A percentile compares a stretch with the other conserved stretches of the same genome.
Conservation (phyloP, 1,139 yeast genomes). For the Hemisphaericaspora lyxosophila region DNA sequence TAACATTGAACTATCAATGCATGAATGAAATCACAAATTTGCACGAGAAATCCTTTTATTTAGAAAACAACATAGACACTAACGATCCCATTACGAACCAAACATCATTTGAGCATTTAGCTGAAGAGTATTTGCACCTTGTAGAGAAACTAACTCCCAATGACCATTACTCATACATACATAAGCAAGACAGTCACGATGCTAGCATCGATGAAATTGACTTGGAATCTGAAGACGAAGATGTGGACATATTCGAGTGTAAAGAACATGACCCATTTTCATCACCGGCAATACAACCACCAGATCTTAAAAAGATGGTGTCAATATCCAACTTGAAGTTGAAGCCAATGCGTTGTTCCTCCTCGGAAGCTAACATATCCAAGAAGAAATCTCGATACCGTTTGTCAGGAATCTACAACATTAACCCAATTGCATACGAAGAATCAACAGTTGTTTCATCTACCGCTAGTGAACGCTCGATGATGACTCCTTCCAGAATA, state of each 20-base stretch:
- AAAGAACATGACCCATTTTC: slow-evolving; percentile 2
- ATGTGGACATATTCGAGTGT: neutral
- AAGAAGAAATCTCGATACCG: slow-evolving; percentile 45
- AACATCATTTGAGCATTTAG: slow-evolving; percentile 50
- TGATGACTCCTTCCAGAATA: slow-evolving; percentile 1
- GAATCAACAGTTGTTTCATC: slow-evolving; percentile 11
- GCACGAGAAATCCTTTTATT: slow-evolving; percentile 31
- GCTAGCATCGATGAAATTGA: slow-evolving; percentile 1
- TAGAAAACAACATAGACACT: slow-evolving; percentile 33
- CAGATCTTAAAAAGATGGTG: slow-evolving; percentile 21
- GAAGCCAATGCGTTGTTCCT: slow-evolving; percentile 42
- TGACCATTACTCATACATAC: slow-evolving; percentile 4
- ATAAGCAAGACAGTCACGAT: neutral
- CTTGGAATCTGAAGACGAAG: slow-evolving; percentile 4
- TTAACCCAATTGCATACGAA: slow-evolving; percentile 34
- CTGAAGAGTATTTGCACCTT: slow-evolving; percentile 46
- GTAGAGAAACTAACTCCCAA: slow-evolving; percentile 15
- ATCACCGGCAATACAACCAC: slow-evolving; percentile 11
- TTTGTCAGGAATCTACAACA: slow-evolving; percentile 38
- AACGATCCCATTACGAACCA: slow-evolving; percentile 41
- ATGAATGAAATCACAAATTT: slow-evolving; percentile 31
- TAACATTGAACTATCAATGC: slow-evolving; percentile 24
- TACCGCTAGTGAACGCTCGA: slow-evolving; percentile 2
- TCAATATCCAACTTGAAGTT: slow-evolving; percentile 41
- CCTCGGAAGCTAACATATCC: slow-evolving; percentile 25